These are phyloP conservation scores for Diaporthe sp. DNA, from an alignment of 2,329 filamentous ascomycete species.

Conservation along the genomic window DNA sequence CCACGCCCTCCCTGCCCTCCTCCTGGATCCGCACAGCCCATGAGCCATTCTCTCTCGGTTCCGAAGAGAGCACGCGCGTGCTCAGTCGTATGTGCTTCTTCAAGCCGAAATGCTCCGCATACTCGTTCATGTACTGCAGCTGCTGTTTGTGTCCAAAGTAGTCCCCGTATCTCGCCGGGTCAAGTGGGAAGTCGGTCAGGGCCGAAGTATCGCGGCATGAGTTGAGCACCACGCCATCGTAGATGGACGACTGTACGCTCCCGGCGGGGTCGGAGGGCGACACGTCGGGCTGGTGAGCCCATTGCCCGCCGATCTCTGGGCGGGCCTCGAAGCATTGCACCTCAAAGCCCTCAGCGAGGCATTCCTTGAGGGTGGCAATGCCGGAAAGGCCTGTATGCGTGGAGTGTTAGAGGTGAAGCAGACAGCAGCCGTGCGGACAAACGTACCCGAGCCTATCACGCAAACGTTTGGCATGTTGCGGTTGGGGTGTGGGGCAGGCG, in stretches of 20 bases:
- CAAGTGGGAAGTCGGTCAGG: conserved; percentile 57
- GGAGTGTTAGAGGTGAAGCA: not conserved
- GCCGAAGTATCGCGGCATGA: conserved; percentile 55
- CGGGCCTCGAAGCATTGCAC: conserved; percentile 54
- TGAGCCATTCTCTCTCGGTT: conserved; percentile 45
- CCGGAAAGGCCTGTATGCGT: conserved; percentile 50
- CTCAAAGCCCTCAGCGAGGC: conserved; percentile 52
- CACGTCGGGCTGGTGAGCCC: conserved; percentile 52
- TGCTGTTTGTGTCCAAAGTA: conserved; percentile 54
- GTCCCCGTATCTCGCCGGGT: conserved; percentile 54
- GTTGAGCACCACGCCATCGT: conserved; percentile 54
- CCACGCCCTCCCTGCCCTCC: conserved; percentile 38
- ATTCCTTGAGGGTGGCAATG: conserved; percentile 55
- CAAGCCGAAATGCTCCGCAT: conserved; percentile 54
- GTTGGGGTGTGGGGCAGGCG: not conserved
- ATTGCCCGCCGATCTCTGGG: conserved; percentile 54
- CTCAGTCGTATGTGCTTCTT: conserved; percentile 51
- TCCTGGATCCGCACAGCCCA: conserved; percentile 50
- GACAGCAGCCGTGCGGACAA: not conserved
- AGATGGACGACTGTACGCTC: conserved; percentile 49
- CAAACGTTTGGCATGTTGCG: conserved; percentile 29
- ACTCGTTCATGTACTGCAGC: conserved; percentile 53
- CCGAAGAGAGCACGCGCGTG: conserved; percentile 51
- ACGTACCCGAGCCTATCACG: conserved; percentile 38
- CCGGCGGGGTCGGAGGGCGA: conserved; percentile 44